These are phyloP conservation scores for Globisporangium cederbergense DNA, from an alignment of 352 stramenopile genomes.

Conservation along the genomic window DNA sequence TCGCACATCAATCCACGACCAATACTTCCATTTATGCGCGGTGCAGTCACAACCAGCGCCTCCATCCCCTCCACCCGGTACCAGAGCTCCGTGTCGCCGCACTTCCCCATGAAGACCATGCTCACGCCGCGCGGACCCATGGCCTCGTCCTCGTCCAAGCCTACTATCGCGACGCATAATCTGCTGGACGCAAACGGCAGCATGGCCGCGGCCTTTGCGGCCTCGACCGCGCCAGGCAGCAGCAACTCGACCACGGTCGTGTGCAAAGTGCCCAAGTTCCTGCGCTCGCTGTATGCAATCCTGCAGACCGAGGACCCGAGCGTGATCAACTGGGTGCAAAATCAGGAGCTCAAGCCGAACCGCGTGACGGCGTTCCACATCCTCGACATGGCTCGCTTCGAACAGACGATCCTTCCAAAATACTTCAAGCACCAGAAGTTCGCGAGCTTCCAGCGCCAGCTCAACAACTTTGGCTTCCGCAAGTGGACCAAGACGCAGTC, in stretches of 20 bases:
- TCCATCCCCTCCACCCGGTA: constrained; percentile 4
- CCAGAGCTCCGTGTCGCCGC: constrained; percentile 17
- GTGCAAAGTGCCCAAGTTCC: constrained; percentile 81
- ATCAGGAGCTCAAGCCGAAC: constrained; percentile 62
- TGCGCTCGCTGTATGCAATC: constrained; percentile 78
- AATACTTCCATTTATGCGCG: constrained; percentile 13
- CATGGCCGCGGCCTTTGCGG: constrained; percentile 17
- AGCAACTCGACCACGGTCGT: constrained; percentile 13
- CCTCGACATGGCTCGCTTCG: constrained; percentile 71
- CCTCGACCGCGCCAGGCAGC: constrained; percentile 9
- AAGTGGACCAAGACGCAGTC: constrained; percentile 83
- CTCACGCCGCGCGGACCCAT: constrained; percentile 12
- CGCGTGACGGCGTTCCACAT: constrained; percentile 76
- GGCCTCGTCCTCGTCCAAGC: not conserved
- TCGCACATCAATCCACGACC: not conserved
- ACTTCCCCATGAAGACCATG: constrained; percentile 24
- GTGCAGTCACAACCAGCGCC: constrained; percentile 1
- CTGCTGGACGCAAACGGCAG: constrained; percentile 17
- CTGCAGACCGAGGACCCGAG: constrained; percentile 65
- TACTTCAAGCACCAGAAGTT: constrained; percentile 95
- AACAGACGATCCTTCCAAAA: constrained; percentile 86
- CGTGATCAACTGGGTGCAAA: constrained; percentile 73
- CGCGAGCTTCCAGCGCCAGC: constrained; percentile 89
- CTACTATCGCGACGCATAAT: not conserved
- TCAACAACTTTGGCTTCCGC: constrained; percentile 93